Evolutionary conservation across 306 rosid genomes (phyloP), one percentile per base, ranked within the genome.

Genomic region (Cyclanthera cordifolia): DNA sequence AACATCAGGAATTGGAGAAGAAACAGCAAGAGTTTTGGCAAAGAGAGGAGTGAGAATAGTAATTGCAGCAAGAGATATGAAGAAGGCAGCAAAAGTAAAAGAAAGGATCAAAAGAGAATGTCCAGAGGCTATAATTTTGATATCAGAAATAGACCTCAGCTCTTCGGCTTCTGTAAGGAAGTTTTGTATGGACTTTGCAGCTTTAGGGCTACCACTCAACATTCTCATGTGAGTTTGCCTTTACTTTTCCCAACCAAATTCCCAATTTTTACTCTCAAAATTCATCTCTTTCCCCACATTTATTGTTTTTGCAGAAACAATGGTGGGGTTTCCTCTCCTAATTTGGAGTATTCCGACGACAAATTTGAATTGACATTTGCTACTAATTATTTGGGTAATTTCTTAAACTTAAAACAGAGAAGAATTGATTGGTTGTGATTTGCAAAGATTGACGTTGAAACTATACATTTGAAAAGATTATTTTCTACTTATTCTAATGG

Each of bases 341-440:
- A 74, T 23, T 59, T 92, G 86, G 96, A 92, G 77, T 89, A 87
- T 79, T 92, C 96, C 0, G 96, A 87, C 52, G 95, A 89, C 71
- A 92, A 92, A 82, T 76, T 85, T 67, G 98, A 92, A 78, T 77
- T 89, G 95, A 89, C 98, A 76, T 89, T 89, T 85, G 95, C 98
- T 21, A 92, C 98, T 21, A 92, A 92, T 80, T 92, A 92, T 77
- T 80, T 89, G 73, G 98, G 98, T 92, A 85, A 68, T 68, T 59
- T 24, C 60, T 4, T 11, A 10, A 54, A 54, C 34, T 54, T 34
- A 53, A 53, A 53, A 53, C 32, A 52, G 14, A 51, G 27, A 52
- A 51, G 24, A 51, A 8, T 7, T n/a, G 55, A 20, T 53, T 39
- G 45, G 1, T 39, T 39, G 11, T 10, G 2, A 41, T 9, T 9